phyloP scores from a whole-genome alignment of 2,329 filamentous ascomycete genomes.

The Fusarium sacchari region DNA sequence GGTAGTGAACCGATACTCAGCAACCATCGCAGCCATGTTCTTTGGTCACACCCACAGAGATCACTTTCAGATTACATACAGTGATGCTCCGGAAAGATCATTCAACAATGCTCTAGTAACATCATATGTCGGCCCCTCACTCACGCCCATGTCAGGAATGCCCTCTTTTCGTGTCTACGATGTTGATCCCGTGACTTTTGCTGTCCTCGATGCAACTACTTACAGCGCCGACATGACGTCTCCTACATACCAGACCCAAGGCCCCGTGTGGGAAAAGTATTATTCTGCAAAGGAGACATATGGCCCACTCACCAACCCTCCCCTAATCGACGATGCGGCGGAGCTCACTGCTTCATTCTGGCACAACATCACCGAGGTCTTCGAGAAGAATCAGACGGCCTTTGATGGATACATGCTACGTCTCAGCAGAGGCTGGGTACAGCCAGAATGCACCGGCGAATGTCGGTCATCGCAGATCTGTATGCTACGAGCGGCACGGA shows the following conservation, averaged over 20 bases:
- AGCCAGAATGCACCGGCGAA: conserved; percentile 52
- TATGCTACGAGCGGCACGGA: conserved; percentile 60
- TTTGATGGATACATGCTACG: conserved; percentile 60
- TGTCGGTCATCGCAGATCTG: conserved; percentile 62
- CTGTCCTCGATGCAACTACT: conserved; percentile 62
- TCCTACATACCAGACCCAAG: conserved; percentile 54
- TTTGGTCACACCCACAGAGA: conserved; percentile 68
- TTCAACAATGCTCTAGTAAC: conserved; percentile 57
- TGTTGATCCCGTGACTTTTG: conserved; percentile 66
- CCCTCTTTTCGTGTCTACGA: conserved; percentile 68
- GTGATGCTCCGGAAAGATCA: conserved; percentile 55
- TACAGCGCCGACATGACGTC: conserved; percentile 64
- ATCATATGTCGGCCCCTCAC: conserved; percentile 64
- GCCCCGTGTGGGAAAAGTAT: conserved; percentile 63
- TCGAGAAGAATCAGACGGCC: conserved; percentile 54
- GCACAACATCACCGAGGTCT: conserved; percentile 64
- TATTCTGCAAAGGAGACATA: conserved; percentile 67
- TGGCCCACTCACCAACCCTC: conserved; percentile 56
- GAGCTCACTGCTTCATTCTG: conserved; percentile 68
- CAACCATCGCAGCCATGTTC: conserved; percentile 65
- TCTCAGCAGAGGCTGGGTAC: conserved; percentile 58
- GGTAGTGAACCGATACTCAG: conserved; percentile 62
- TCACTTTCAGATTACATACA: conserved; percentile 66
- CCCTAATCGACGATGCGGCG: conserved; percentile 49
- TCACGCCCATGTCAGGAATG: conserved; percentile 65